Percentiles rank a stretch among this genome's conserved stretches.
phyloP scores from a whole-genome alignment of 148 eudicot species.

The Rhododendron kiyosumense region DNA sequence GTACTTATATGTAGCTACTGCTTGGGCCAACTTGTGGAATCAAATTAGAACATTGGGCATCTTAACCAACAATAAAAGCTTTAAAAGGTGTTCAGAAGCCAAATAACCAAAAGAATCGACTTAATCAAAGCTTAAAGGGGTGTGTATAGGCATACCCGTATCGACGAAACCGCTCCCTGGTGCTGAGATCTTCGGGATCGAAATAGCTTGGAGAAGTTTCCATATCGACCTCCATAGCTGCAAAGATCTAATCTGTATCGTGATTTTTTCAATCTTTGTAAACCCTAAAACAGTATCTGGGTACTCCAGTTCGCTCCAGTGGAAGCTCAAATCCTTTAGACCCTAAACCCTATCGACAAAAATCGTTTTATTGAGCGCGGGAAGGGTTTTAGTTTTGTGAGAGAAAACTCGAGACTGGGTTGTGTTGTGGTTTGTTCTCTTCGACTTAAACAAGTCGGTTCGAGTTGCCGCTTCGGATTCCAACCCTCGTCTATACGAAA shows the following conservation, averaged over 20 bases:
- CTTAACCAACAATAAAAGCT: not conserved
- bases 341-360: not conserved
- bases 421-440: too few relatives aligned
- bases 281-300: not conserved
- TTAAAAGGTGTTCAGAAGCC: not conserved
- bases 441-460: too few relatives aligned
- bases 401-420: too few relatives aligned
- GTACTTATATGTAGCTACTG: not conserved
- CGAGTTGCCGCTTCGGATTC: too few relatives aligned
- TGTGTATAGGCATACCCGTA: constrained; percentile 44
- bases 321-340: not conserved
- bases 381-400: not conserved
- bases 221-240: constrained; percentile 63
- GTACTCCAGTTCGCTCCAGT: not conserved
- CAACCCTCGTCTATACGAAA: too few relatives aligned
- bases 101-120: not conserved
- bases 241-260: not conserved
- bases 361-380: not conserved
- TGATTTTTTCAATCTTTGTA: not conserved
- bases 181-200: constrained; percentile 62
- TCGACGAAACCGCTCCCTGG: constrained; percentile 79
- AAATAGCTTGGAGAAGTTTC: constrained; percentile 73
- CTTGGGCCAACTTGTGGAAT: not conserved
- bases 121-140: not conserved
- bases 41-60: not conserved